Percentiles rank a stretch among this genome's conserved stretches.
Conservation (phyloP, 495 filamentous ascomycete species). For the Trichoderma orchidacearum region DNA sequence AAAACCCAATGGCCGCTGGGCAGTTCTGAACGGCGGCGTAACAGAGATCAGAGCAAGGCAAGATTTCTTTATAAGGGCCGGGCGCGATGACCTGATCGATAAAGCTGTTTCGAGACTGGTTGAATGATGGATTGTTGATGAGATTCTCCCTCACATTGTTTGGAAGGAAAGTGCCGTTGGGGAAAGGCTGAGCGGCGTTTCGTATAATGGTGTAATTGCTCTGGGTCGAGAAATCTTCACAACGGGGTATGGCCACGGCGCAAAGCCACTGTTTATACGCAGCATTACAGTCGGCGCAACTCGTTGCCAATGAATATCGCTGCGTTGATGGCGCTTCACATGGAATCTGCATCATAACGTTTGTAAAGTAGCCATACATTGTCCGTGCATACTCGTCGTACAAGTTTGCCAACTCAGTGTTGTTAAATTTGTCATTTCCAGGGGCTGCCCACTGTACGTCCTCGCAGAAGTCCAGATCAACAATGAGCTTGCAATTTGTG, state of each 20-base stretch:
- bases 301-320: slow-evolving; percentile 67
- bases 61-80: slow-evolving; percentile 85
- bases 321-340: slow-evolving; percentile 56
- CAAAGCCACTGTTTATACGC: slow-evolving; percentile 95
- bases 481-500: slow-evolving; percentile 71
- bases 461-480: slow-evolving; percentile 70
- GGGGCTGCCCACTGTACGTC: slow-evolving; percentile 86
- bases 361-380: slow-evolving; percentile 62
- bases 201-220: slow-evolving; percentile 48
- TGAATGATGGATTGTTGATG: slow-evolving; percentile 17
- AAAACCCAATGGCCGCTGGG: slow-evolving; percentile 64
- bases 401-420: slow-evolving; percentile 38
- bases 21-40: slow-evolving; percentile 72
- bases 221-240: slow-evolving; percentile 58
- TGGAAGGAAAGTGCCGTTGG: slow-evolving; percentile 40
- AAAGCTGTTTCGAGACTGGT: slow-evolving; percentile 46
- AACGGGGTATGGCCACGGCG: slow-evolving; percentile 81
- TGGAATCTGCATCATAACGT: slow-evolving; percentile 68
- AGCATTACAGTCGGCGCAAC: slow-evolving; percentile 57
- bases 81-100: slow-evolving; percentile 64
- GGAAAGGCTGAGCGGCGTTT: slow-evolving; percentile 52
- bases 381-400: slow-evolving; percentile 53
- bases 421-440: slow-evolving; percentile 45
- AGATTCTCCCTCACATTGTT: slow-evolving; percentile 10
- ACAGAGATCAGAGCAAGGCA: slow-evolving; percentile 77